Evolutionary conservation across 192 early-diverging fungal species (phyloP), one percentile per base, ranked within the genome.

Genomic region (Lobosporangium transversale): DNA sequence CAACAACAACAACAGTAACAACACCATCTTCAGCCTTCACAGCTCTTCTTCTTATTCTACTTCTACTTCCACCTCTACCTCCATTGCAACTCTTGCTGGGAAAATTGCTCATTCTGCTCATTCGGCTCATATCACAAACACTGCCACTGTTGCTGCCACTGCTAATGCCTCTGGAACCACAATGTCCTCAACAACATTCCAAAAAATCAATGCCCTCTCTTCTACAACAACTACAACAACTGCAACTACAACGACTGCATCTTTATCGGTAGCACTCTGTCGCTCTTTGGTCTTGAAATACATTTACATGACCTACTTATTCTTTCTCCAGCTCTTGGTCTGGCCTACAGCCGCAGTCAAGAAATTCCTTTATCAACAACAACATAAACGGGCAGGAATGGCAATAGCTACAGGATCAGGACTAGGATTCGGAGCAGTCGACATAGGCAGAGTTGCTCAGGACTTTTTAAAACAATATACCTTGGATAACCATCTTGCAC

Each of bases 381-480:
- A 40, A 3, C 3, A 33, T 56, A 37, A 21, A 29, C 31, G 10
- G 47, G n/a, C 59, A 47, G 33, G 14, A 60, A 45, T 21, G 51
- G 14, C 35, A 58, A 40, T 18, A 45, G 24, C 45, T 29, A 17
- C 52, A 42, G 24, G 48, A 57, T 18, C 42, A 44, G 15, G 35
- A 31, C 35, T 29, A 53, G 29, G 9, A 60, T 12, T 15, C 48
- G 52, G 53, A 23, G 23, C 27, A 26, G 56, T 32, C 18, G 50
- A 14, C 17, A 56, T 75, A 23, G 63, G 58, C 62, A 51, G 64
- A 49, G 73, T 59, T 27, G 73, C 58, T 15, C 58, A 76, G 67
- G 59, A 76, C 58, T 76, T 76, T 42, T 32, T 76, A 43, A 63
- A 76, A 30, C 62, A 65, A 29, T 76, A 76, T 67, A 76, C 64